Conservation (phyloP, 139 green algal genomes). For the Micractinium conductrix region DNA sequence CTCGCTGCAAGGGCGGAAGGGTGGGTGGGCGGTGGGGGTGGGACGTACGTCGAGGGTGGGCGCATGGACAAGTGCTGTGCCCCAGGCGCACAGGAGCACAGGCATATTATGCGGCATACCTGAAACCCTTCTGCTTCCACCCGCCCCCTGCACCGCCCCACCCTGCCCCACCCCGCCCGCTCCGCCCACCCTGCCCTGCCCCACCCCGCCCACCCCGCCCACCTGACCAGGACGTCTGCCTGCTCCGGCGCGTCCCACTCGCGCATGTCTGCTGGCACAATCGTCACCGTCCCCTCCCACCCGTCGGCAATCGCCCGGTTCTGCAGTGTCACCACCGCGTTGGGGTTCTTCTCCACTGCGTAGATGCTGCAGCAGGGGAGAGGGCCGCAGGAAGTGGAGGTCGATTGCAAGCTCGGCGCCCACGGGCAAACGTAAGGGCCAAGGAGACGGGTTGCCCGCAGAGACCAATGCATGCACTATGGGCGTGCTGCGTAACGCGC, state of each 20-base stretch:
- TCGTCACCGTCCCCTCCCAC: constrained; percentile 52
- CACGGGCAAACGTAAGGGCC: too few species aligned
- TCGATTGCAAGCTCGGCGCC: too few species aligned
- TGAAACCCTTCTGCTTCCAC: neutral
- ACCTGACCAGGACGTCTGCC: constrained; percentile 89
- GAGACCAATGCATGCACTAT: too few species aligned
- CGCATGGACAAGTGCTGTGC: constrained; percentile 88
- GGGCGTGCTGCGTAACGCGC: too few species aligned
- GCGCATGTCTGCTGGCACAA: constrained; percentile 92
- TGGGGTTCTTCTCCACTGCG: constrained; percentile 99
- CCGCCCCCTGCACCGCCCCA: neutral
- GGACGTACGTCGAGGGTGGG: constrained; percentile 70
- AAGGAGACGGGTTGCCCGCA: too few species aligned
- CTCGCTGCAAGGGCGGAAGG: constrained; percentile 58
- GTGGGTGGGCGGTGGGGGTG: constrained; percentile 14
- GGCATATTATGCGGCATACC: neutral
- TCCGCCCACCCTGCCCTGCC: neutral
- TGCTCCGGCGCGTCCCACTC: constrained; percentile 74
- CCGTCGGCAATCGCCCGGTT: constrained; percentile 68
- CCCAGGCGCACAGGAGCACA: neutral
- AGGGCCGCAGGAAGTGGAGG: neutral
- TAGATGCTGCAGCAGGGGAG: constrained; percentile 69
- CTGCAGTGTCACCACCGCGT: constrained; percentile 93
- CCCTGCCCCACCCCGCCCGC: neutral
- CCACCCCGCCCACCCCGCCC: neutral